Evolutionary conservation across 2,329 filamentous ascomycete genomes (phyloP), one percentile per base, ranked within the genome.

Genomic region (Ophiostoma sp.): DNA sequence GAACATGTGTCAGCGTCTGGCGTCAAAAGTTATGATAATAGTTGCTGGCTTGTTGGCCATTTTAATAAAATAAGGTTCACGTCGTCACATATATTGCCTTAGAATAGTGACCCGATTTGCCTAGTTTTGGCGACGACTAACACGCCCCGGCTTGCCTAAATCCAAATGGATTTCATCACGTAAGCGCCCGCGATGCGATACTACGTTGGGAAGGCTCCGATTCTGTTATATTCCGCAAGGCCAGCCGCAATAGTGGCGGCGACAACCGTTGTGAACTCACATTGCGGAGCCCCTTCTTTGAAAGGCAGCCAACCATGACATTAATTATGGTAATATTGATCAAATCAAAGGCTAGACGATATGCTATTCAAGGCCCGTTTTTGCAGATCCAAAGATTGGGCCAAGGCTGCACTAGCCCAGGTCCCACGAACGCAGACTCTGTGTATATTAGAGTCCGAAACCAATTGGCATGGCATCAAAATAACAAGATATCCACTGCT

Each of bases 1-100:
- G 36, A 39, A 8, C 13, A 39, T 11, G 44, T 48, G 44, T n/a
- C 44, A 20, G 44, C 44, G 44, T 20, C 44, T 48, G 2, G 44
- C 44, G 44, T 57, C 52, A 57, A 57, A 57, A 57, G 52, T 57
- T 57, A 57, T 13, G 52, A 57, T 57, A 15, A 57, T 57, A 57
- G 23, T 57, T 57, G 52, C 52, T 57, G 52, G 52, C 23, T 27
- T 57, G 17, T 31, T 57, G 23, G 44, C 52, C 52, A 57, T 57
- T 20, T 57, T 57, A 27, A 57, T 57, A 57, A 6, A 15, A 57
- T 57, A 27, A 27, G 31, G 23, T 27, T 57, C 52, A 57, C 23
- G 44, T n/a, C 15, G 41, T 44, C 5, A 7, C 2, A 20, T 48
- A 7, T 48, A 7, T 3, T n/a, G 27, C n/a, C n/a, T n/a, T n/a